Evolutionary conservation across 225 moss, liverwort and hornwort species (phyloP), one percentile per base, ranked within the genome.

Genomic region (Pseudisothecium myosuroides): DNA sequence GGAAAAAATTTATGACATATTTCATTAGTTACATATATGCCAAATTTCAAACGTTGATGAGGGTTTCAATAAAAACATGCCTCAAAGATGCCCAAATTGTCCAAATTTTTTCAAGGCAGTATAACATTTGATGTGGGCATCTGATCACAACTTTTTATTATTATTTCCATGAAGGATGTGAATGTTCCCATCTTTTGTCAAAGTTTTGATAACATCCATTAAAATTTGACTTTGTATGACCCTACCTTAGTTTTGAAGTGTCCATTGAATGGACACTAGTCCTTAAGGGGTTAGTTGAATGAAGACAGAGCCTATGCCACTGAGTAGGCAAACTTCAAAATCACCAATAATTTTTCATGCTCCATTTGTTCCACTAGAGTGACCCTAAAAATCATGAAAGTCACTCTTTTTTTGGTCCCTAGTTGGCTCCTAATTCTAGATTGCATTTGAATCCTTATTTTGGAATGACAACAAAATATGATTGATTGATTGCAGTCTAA

Each of bases 91-190:
- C 1, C 19, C 20, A 36, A 66, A 56, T 4, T 56, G 4, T 9
- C 3, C 21, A 56, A 55, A 11, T 36, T 18, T 36, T 65, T 66
- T 19, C 1, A 66, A 1, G 1, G 19, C n/a, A 66, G 19, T 3
- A 66, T 66, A 20, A 66, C 11, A 36, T 37, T 66, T 37, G 19
- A 36, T 37, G 1, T 1, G 0, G 0, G 37, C 6, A 66, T 66
- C 3, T 1, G 1, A 37, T 66, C 3, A 36, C 3, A 36, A 1
- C 3, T 11, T 37, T 19, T 66, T 65, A 2, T 37, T 1, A 37
- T 20, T 36, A 66, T 36, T 11, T 37, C 11, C 1, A 11, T 66
- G 3, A 66, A 66, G 1, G 11, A 0, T 20, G 10, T 37, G 11
- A 66, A 37, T 37, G 11, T 66, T 66, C 6, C 37, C 20, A 10